Conservation (phyloP, 2,329 filamentous ascomycete species). For the Aureobasidium sp. region DNA sequence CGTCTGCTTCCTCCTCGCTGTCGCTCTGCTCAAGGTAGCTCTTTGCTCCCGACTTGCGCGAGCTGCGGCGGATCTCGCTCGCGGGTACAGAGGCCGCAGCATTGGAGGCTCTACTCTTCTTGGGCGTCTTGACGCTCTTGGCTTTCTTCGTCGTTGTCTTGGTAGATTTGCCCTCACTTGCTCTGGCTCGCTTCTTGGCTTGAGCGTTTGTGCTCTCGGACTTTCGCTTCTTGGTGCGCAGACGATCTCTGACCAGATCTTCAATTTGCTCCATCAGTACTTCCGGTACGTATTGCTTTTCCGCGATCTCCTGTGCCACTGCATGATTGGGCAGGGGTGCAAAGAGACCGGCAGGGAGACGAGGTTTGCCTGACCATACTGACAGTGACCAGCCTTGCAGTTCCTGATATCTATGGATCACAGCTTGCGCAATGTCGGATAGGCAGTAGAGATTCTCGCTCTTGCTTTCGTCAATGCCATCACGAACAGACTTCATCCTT, state of each 20-base stretch:
- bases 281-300: slow-evolving; percentile 75
- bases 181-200: slow-evolving; percentile 25
- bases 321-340: slow-evolving; percentile 66
- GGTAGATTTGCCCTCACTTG: slow-evolving; percentile 21
- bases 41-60: slow-evolving; percentile 31
- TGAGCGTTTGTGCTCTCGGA: slow-evolving; percentile 23
- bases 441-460: slow-evolving; percentile 77
- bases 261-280: slow-evolving; percentile 66
- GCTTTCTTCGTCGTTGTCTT: slow-evolving; percentile 25
- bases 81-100: slow-evolving; percentile 30
- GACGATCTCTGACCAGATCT: slow-evolving; percentile 59
- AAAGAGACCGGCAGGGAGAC: slow-evolving; percentile 74
- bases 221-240: slow-evolving; percentile 54
- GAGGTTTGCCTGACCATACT: slow-evolving; percentile 72
- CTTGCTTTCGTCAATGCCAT: slow-evolving; percentile 61
- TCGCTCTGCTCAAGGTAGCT: slow-evolving; percentile 41
- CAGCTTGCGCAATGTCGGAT: slow-evolving; percentile 75
- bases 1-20: slow-evolving; percentile 21
- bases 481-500: slow-evolving; percentile 80
- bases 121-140: slow-evolving; percentile 33
- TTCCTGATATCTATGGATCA: slow-evolving; percentile 81
- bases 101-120: slow-evolving; percentile 27
- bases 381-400: slow-evolving; percentile 79
- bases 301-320: slow-evolving; percentile 74
- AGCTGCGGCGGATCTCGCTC: slow-evolving; percentile 39